A percentile compares a stretch with the other conserved stretches of the same genome.
Conservation (phyloP, 345 rosid species). For the Camelina sativa region DNA sequence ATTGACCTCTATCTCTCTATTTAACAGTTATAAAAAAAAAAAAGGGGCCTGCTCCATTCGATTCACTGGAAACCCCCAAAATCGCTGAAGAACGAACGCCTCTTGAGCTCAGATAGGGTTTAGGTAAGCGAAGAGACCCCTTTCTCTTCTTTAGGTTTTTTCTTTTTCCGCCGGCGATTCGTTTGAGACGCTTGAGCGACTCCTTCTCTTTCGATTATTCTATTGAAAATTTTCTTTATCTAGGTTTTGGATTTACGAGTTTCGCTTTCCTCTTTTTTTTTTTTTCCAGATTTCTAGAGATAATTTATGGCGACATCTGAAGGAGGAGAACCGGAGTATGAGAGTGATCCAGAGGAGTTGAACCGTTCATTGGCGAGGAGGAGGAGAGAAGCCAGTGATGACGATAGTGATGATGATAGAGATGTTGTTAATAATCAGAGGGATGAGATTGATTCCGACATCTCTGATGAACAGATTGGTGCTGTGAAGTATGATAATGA, state of each 20-base stretch:
- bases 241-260: slow-evolving; percentile 16
- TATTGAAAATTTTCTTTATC: slow-evolving; percentile 10
- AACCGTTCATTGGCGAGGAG: slow-evolving; percentile 70
- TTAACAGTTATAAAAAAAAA: too few relatives aligned
- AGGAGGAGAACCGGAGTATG: slow-evolving; percentile 70
- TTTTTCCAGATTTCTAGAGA: slow-evolving; percentile 21
- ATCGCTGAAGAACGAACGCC: slow-evolving; percentile 14
- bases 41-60: slow-evolving; percentile 14
- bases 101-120: slow-evolving; percentile 30
- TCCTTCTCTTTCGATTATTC: neutral
- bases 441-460: slow-evolving; percentile 59
- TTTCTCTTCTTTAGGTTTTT: neutral
- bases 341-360: slow-evolving; percentile 93
- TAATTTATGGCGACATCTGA: slow-evolving; percentile 55
- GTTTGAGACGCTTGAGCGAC: neutral
- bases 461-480: slow-evolving; percentile 72
- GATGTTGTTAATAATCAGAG: slow-evolving; percentile 46
- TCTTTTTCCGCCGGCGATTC: neutral
- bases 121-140: neutral
- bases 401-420: slow-evolving; percentile 59
- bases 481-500: slow-evolving; percentile 66
- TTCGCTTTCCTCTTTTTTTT: neutral
- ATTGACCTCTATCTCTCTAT: too few relatives aligned
- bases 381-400: slow-evolving; percentile 90
- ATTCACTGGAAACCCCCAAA: slow-evolving; percentile 18